Conservation (phyloP, 345 rosid species). For the Raphanus raphanistrum region DNA sequence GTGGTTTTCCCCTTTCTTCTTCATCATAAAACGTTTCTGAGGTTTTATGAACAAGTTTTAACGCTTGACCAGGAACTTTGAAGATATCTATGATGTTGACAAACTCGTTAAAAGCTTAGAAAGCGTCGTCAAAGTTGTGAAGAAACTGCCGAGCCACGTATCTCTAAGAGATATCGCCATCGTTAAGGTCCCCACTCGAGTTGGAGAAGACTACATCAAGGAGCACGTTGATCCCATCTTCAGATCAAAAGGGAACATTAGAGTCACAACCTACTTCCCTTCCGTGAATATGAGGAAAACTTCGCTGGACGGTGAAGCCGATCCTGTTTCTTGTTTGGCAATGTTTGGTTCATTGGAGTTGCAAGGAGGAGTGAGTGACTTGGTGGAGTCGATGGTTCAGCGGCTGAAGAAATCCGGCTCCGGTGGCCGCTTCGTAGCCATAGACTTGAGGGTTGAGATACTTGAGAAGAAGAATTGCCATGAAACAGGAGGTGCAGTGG, state of each 20-base stretch:
- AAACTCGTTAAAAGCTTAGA: conserved; percentile 68
- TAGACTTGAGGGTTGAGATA: conserved; percentile 85
- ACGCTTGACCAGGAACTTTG: conserved; percentile 69
- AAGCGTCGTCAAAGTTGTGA: conserved; percentile 65
- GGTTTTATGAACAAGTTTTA: conserved; percentile 1
- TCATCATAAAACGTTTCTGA: background rate
- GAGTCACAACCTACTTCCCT: conserved; percentile 88
- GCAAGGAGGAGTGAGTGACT: conserved; percentile 66
- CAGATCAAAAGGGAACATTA: conserved; percentile 72
- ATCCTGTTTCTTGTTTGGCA: conserved; percentile 75
- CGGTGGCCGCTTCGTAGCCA: conserved; percentile 71
- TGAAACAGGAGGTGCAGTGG: conserved; percentile 40
- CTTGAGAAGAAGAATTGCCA: conserved; percentile 72
- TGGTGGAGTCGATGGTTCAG: conserved; percentile 75
- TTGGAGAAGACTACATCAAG: conserved; percentile 68
- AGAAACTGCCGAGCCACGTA: conserved; percentile 59
- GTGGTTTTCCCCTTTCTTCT: conserved; percentile 16
- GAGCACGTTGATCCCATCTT: conserved; percentile 70
- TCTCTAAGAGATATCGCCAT: conserved; percentile 65
- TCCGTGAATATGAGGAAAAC: conserved; percentile 84
- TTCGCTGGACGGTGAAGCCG: conserved; percentile 49
- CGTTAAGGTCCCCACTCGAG: conserved; percentile 84
- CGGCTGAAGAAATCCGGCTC: conserved; percentile 56
- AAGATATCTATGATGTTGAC: conserved; percentile 79
- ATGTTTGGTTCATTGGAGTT: conserved; percentile 82